Percentiles rank a stretch among this genome's conserved stretches.
phyloP scores from a whole-genome alignment of 2,329 filamentous ascomycete species.

The Daldinia eschscholtzii region DNA sequence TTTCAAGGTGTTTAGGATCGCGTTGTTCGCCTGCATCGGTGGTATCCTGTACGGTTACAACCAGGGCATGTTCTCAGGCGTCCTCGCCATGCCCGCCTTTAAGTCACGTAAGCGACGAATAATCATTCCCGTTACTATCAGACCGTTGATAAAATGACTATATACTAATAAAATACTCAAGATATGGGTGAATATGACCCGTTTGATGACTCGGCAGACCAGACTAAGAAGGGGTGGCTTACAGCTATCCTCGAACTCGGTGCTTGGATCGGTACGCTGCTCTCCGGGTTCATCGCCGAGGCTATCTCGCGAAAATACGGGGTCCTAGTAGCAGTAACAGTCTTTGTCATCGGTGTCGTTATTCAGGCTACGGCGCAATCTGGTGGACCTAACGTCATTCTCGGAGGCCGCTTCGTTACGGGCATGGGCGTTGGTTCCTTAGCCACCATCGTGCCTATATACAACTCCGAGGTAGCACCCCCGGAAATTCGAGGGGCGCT shows the following conservation, averaged over 20 bases:
- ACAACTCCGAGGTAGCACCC: constrained; percentile 62
- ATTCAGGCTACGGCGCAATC: constrained; percentile 73
- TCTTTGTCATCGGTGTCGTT: constrained; percentile 79
- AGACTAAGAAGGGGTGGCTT: constrained; percentile 70
- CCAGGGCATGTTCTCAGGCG: constrained; percentile 81
- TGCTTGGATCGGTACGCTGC: constrained; percentile 79
- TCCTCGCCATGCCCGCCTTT: constrained; percentile 70
- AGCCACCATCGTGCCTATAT: constrained; percentile 74
- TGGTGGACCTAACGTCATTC: constrained; percentile 69
- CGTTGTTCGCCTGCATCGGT: constrained; percentile 72
- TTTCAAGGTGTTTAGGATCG: constrained; percentile 70
- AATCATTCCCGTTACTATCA: background rate
- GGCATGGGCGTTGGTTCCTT: constrained; percentile 78
- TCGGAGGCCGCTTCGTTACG: constrained; percentile 80
- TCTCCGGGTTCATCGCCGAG: constrained; percentile 80
- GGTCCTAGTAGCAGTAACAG: constrained; percentile 72
- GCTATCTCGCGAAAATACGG: constrained; percentile 76
- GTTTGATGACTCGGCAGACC: constrained; percentile 58
- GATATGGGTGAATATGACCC: constrained; percentile 69
- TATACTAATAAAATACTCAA: constrained; percentile 44
- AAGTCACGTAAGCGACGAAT: constrained; percentile 58
- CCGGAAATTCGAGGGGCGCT: constrained; percentile 59
- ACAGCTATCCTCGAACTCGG: constrained; percentile 80
- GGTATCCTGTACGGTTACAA: constrained; percentile 78
- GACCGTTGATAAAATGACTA: no score